These are phyloP conservation scores for Colletotrichum sp. DNA, from an alignment of 2,329 filamentous ascomycete species.

Conservation along the genomic window DNA sequence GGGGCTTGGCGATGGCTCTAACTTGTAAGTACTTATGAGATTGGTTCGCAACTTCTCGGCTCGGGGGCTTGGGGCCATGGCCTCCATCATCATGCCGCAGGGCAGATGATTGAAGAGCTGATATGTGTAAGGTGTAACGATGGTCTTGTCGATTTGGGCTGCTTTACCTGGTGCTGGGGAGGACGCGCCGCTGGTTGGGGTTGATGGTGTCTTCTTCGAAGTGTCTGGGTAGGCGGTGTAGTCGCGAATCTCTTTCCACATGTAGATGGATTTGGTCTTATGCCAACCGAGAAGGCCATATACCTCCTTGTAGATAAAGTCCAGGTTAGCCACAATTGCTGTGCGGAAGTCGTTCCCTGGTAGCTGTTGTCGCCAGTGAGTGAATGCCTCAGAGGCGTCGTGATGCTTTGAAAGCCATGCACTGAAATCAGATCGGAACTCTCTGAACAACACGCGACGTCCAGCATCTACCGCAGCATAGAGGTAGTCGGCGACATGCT, in stretches of 20 bases:
- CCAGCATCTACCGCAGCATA: constrained; percentile 29
- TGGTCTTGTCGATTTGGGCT: constrained; percentile 46
- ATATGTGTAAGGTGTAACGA: constrained; percentile 74
- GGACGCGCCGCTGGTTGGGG: neutral
- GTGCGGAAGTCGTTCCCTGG: constrained; percentile 65
- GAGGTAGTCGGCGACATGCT: constrained; percentile 75
- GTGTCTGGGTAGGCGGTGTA: constrained; percentile 34
- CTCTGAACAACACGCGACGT: constrained; percentile 49
- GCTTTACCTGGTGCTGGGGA: neutral
- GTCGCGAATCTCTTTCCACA: constrained; percentile 60
- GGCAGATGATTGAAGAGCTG: constrained; percentile 68
- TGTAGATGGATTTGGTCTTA: constrained; percentile 38
- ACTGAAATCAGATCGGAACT: constrained; percentile 65
- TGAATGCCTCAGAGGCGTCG: constrained; percentile 42
- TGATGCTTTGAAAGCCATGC: constrained; percentile 60
- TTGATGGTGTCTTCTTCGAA: constrained; percentile 22
- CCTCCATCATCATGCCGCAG: constrained; percentile 58
- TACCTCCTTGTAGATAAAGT: constrained; percentile 71
- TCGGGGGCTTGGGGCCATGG: constrained; percentile 29
- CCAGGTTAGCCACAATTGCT: constrained; percentile 62
- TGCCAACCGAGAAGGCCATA: constrained; percentile 47
- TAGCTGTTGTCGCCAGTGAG: constrained; percentile 58
- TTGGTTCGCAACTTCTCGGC: constrained; percentile 31
- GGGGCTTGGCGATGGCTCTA: constrained; percentile 30
- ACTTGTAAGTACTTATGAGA: constrained; percentile 30